phyloP scores from a whole-genome alignment of 495 filamentous ascomycete species.

The Hyaloscypha variabilis region DNA sequence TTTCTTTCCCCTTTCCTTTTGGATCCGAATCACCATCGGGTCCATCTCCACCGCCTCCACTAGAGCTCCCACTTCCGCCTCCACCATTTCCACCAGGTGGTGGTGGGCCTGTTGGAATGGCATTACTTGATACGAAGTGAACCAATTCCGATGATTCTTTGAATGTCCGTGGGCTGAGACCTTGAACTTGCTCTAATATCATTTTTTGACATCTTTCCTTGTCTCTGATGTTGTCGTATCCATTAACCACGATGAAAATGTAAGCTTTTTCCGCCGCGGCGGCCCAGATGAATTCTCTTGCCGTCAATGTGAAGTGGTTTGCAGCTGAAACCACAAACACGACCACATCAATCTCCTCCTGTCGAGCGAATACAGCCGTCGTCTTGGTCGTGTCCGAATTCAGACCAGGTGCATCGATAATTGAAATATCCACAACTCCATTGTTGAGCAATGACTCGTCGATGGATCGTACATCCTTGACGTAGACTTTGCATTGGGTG shows the following conservation, averaged over 20 bases:
- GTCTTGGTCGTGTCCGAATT: slow-evolving; percentile 97
- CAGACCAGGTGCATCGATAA: slow-evolving; percentile 95
- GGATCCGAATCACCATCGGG: slow-evolving; percentile 59
- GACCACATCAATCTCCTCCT: slow-evolving; percentile 98
- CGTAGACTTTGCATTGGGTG: slow-evolving; percentile 95
- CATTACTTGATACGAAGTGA: slow-evolving; percentile 97
- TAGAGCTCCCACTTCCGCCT: slow-evolving; percentile 56
- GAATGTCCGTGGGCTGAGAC: slow-evolving; percentile 85
- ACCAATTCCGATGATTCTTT: slow-evolving; percentile 93
- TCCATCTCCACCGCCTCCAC: slow-evolving; percentile 56
- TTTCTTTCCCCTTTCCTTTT: slow-evolving; percentile 89
- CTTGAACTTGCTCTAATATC: slow-evolving; percentile 86
- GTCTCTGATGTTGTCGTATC: slow-evolving; percentile 91
- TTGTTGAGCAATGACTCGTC: slow-evolving; percentile 96
- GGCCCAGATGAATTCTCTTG: slow-evolving; percentile 95
- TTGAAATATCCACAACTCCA: slow-evolving; percentile 94
- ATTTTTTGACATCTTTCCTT: slow-evolving; percentile 86
- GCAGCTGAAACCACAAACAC: slow-evolving; percentile 97
- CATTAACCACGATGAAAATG: slow-evolving; percentile 98
- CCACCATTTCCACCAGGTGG: slow-evolving; percentile 58
- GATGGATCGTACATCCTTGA: slow-evolving; percentile 87
- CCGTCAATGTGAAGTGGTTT: slow-evolving; percentile 95
- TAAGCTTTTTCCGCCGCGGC: slow-evolving; percentile 97
- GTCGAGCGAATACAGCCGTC: slow-evolving; percentile 92
- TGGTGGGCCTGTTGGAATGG: slow-evolving; percentile 70